These are phyloP conservation scores for Hibiscus mutabilis DNA, from an alignment of 345 rosid species.

Conservation along the genomic window DNA sequence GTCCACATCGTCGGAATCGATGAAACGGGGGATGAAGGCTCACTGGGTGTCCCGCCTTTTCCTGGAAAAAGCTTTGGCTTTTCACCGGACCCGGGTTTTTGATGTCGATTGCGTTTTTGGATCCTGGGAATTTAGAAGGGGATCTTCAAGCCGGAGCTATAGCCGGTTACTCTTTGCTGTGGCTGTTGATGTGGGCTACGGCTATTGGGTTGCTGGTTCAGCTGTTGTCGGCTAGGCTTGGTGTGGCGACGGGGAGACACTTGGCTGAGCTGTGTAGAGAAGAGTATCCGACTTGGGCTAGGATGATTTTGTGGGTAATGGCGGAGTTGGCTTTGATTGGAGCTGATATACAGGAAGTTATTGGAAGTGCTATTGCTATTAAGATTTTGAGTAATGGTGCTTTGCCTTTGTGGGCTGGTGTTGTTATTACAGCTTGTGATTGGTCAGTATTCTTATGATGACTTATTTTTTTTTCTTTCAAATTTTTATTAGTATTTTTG, in stretches of 20 bases:
- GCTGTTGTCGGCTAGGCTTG: conserved; percentile 81
- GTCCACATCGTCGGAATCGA: conserved; percentile 52
- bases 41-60: conserved; percentile 45
- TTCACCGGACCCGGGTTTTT: conserved; percentile 93
- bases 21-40: conserved; percentile 25
- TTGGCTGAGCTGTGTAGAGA: conserved; percentile 91
- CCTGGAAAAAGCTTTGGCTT: conserved; percentile 90
- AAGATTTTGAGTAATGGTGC: conserved; percentile 73
- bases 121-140: conserved; percentile 95
- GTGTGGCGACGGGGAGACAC: conserved; percentile 90
- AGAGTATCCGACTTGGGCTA: conserved; percentile 88
- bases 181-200: conserved; percentile 96
- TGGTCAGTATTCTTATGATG: conserved; percentile 40
- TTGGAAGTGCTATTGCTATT: conserved; percentile 90
- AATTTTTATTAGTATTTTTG: background rate
- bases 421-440: conserved; percentile 78
- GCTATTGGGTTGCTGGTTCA: conserved; percentile 91
- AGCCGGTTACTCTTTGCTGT: conserved; percentile 84
- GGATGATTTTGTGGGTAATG: conserved; percentile 77
- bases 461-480: background rate
- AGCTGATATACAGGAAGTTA: conserved; percentile 92
- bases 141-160: conserved; percentile 95
- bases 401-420: conserved; percentile 90
- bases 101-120: conserved; percentile 92
- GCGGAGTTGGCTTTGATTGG: conserved; percentile 89